Evolutionary conservation across 179 eudicot genomes (phyloP), one percentile per base, ranked within the genome.

Genomic region (Silene vulgaris): DNA sequence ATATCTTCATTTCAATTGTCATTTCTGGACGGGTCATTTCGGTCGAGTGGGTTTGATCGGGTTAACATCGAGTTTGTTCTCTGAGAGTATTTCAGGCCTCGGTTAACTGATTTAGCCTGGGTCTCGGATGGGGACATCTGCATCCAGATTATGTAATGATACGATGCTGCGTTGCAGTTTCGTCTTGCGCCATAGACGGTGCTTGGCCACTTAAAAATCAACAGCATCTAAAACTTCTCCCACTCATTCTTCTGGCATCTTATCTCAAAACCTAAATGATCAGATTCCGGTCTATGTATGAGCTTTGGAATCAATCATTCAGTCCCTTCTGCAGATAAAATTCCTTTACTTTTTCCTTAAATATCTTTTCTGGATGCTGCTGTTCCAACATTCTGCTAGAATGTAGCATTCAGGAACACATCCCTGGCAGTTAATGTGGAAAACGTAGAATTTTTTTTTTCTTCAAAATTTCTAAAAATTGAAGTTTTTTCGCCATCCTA

Each of bases 251-350:
- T 20, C 4, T 21, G 60, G 60, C 60, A 45, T 69, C 60, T 69
- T 69, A 69, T 69, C 35, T 69, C 23, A 21, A 54, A 23, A 28
- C 35, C 8, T 48, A 21, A 48, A 69, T 48, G 73, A 12, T 40
- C 8, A 0, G 60, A 45, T 69, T 69, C 60, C n/a, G 17, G 16
- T 69, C 32, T 45, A 8, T 69, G 7, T 69, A 43, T 40, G 32
- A 43, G 6, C 32, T 48, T 69, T 48, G 32, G 59, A 0, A 69
- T 69, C 73, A 48, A 69, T 69, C 37, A 32, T 32, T 32, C 37
- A 3, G 5, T 35, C 61, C 59, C 59, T 48, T 69, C 19, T 45
- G 60, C 35, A 21, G 73, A 45, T 26, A 45, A 32, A 16, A 5
- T 32, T 67, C 43, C 20, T 11, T 14, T 32, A 64, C 11, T 7